Base-by-base conservation (phyloP, 2,329 filamentous ascomycete genomes). In the Venturia aucupariae region DNA sequence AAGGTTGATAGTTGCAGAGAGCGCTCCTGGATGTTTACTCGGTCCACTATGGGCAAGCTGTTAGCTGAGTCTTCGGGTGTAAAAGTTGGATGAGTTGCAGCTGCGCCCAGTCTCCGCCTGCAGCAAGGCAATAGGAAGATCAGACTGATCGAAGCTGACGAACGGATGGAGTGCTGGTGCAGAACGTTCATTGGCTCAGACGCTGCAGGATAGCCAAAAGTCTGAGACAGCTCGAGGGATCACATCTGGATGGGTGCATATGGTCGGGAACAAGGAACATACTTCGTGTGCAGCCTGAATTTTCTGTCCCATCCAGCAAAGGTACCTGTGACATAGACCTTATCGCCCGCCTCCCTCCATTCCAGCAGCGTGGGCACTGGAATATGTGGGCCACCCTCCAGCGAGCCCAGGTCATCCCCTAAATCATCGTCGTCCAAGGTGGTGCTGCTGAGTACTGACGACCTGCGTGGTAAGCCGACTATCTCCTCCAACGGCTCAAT, bases 231-330 rank as follows among this genome's bases (percentile, higher is more conserved):
- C 35, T 63, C 65, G 67, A 68, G 67, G 57, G 64, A 66, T 64
- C 60, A 62, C 22, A 35, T 62, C 64, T 57, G 39, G 32, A 64
- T 41, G 15, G 17, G 51, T 57, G 51, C 17, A 38, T 59, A 44
- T 5, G 17, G 13, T 57, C 27, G 51, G 41, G 41, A 55, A 51
- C 46, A 63, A 19, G 30, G 27, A 11, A 86, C 89, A 84, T 84
- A 96, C 92, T 90, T 88, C 75, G 84, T 87, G 75, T 92, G 86
- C 72, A 99, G 80, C 70, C 89, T 86, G 74, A 92, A 95, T 78
- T 97, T 97, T 74, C 89, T 88, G 77, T 95, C 92, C 94, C 94
- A 99, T 74, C 93, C 90, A 70, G 96, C 95, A 73, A 97, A 97
- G 24, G 94, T 97, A 68, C 93, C 93, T 0, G 94, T 99, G 57